These are phyloP conservation scores for Xylaria curta DNA, from an alignment of 495 filamentous ascomycete species.

Conservation along the genomic window DNA sequence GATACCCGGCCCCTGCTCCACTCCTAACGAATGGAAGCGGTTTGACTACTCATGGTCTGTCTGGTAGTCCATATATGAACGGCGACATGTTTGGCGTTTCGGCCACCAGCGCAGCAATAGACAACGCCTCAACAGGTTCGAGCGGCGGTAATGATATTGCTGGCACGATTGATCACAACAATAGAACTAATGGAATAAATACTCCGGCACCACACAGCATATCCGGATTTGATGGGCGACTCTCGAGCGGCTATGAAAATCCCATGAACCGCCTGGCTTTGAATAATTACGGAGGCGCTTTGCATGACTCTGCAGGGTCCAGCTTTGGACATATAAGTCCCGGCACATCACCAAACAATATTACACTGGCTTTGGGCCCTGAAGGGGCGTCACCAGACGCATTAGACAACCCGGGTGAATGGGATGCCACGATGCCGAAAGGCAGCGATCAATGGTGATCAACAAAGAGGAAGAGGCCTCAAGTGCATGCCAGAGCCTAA, in stretches of 20 bases:
- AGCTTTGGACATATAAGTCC: not conserved
- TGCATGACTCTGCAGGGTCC: not conserved
- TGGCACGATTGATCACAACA: slow-evolving; percentile 8
- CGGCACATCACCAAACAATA: not conserved
- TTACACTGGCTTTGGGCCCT: not conserved
- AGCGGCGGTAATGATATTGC: slow-evolving; percentile 8
- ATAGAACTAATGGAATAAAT: slow-evolving; percentile 12
- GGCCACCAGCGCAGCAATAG: not conserved
- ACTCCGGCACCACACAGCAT: slow-evolving; percentile 1
- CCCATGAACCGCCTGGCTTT: not conserved
- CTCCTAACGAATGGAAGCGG: slow-evolving; percentile 23
- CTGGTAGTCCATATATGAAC: slow-evolving; percentile 23
- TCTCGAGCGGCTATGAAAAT: slow-evolving; percentile 9
- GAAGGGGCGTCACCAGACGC: not conserved
- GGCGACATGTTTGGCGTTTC: slow-evolving; percentile 29
- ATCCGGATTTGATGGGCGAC: slow-evolving; percentile 17
- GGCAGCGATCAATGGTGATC: not conserved
- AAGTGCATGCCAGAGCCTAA: not conserved
- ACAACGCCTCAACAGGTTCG: not conserved
- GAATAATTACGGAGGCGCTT: not conserved
- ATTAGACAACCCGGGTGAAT: not conserved
- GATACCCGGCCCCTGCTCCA: not conserved
- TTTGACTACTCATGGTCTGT: slow-evolving; percentile 17
- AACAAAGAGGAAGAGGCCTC: not conserved
- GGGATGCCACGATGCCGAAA: not conserved